Percentiles rank a stretch among this genome's conserved stretches.
Evolutionary conservation across 225 moss, liverwort and hornwort genomes (phyloP).

Genomic region (Rhytidiadelphus loreus): DNA sequence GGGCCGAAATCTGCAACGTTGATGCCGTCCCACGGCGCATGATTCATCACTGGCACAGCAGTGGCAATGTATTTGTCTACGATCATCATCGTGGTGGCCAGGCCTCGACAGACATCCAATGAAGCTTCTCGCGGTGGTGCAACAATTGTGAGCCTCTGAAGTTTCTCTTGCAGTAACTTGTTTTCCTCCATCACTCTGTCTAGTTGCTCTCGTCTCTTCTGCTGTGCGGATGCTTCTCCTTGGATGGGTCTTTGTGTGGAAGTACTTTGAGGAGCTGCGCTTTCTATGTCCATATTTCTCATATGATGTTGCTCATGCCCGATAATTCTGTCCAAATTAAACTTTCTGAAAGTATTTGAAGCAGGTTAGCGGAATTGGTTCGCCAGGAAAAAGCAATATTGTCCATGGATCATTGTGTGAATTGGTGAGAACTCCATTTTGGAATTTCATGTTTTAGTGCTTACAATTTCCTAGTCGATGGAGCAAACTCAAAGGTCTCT

Average conservation of each 20-base stretch:
- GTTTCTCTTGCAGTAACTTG: not conserved
- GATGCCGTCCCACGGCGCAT: slow-evolving; percentile 62
- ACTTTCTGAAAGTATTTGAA: not conserved
- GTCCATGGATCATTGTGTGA: not conserved
- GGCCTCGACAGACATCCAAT: slow-evolving; percentile 57
- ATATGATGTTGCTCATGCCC: not conserved
- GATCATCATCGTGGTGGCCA: slow-evolving; percentile 54
- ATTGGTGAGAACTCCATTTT: not conserved
- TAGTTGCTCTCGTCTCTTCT: not conserved
- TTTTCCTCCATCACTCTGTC: not conserved
- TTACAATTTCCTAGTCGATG: not conserved
- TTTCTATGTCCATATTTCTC: slow-evolving; percentile 1
- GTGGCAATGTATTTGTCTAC: slow-evolving; percentile 39
- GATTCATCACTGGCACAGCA: slow-evolving; percentile 35
- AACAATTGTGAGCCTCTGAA: not conserved
- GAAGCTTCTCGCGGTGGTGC: slow-evolving; percentile 30
- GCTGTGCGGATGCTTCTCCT: not conserved
- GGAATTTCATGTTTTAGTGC: not conserved
- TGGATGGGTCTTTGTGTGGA: not conserved
- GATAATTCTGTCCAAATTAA: not conserved
- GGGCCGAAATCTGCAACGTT: slow-evolving; percentile 63
- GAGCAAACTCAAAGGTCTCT: not conserved
- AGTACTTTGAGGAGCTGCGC: not conserved
- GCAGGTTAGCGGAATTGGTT: not conserved
- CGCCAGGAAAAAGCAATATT: not conserved